phyloP scores from a whole-genome alignment of 345 rosid genomes.

The Barbarea vulgaris region DNA sequence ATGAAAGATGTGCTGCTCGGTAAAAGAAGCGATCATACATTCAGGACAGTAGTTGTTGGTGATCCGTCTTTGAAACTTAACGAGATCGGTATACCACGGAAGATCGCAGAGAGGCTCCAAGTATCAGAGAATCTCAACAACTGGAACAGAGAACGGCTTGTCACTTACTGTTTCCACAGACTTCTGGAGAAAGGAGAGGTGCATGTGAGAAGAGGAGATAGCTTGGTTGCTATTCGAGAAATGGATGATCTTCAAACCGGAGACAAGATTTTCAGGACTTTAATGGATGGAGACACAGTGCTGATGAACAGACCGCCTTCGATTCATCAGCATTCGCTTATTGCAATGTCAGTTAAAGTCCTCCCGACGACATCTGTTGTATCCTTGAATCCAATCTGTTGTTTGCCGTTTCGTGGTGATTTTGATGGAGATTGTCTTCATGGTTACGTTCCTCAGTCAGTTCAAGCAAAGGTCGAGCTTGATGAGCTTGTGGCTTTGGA shows the following conservation, averaged over 20 bases:
- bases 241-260: conserved; percentile 59
- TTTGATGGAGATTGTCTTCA: conserved; percentile 98
- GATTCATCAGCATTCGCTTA: conserved; percentile 86
- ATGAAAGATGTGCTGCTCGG: conserved; percentile 91
- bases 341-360: conserved; percentile 72
- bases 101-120: conserved; percentile 73
- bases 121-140: conserved; percentile 69
- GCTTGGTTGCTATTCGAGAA: conserved; percentile 49
- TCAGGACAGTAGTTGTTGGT: conserved; percentile 89
- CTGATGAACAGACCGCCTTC: conserved; percentile 94
- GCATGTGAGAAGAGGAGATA: conserved; percentile 63
- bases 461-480: conserved; percentile 74
- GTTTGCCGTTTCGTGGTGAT: conserved; percentile 90
- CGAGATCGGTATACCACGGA: conserved; percentile 88
- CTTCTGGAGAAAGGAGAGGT: conserved; percentile 65
- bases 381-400: conserved; percentile 83
- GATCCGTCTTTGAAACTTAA: conserved; percentile 68
- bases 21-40: conserved; percentile 78
- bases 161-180: conserved; percentile 46
- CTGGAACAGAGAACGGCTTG: conserved; percentile 70
- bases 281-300: conserved; percentile 74
- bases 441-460: conserved; percentile 89
- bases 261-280: conserved; percentile 65
- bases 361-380: conserved; percentile 73
- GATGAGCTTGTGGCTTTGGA: conserved; percentile 80